Evolutionary conservation across 768 basidiomycete species (phyloP), one percentile per base, ranked within the genome.

Genomic region (Kondoa subrosea): DNA sequence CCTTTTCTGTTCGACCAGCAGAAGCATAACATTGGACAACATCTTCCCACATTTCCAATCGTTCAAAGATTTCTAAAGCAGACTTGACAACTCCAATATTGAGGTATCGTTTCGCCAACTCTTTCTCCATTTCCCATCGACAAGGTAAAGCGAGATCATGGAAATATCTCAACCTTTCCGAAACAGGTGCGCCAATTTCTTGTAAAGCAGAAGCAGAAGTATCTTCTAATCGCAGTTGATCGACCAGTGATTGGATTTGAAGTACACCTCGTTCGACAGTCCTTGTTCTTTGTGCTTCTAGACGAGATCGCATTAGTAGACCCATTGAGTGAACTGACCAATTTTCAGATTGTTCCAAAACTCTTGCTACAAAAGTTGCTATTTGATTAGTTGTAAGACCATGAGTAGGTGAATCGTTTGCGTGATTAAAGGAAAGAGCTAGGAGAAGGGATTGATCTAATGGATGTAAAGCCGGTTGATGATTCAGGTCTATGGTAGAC

Each of bases 291-390:
- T 83, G 80, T 0, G 91, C 82, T 77, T 99, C 93, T 68, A 95
- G 85, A 4, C 95, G 84, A 12, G 93, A 88, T 31, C 95, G 87
- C 30, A 96, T 84, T 63, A 99, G 83, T 65, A 97, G 85, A 31
- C 91, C 92, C 85, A 92, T 93, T 40, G 92, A 93, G 78, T 97
- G 90, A 32, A 97, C 81, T 3, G 90, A 87, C 95, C 95, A 99
- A 77, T 96, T 97, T 66, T 81, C 80, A 0, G 75, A 69, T 1
- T 91, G 90, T 75, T 96, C 89, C 71, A 97, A 83, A 40, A 96
- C 89, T 40, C 93, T 87, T 15, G 85, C 77, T 67, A 97, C 84
- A 81, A 93, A 97, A 15, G 95, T 88, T 1, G 84, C 76, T 87
- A 97, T 92, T 75, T 97, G 91, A 73, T 89, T 89, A 64, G 82